Base-by-base conservation (phyloP, 768 basidiomycete genomes). In the Clitopilus passeckerianus region DNA sequence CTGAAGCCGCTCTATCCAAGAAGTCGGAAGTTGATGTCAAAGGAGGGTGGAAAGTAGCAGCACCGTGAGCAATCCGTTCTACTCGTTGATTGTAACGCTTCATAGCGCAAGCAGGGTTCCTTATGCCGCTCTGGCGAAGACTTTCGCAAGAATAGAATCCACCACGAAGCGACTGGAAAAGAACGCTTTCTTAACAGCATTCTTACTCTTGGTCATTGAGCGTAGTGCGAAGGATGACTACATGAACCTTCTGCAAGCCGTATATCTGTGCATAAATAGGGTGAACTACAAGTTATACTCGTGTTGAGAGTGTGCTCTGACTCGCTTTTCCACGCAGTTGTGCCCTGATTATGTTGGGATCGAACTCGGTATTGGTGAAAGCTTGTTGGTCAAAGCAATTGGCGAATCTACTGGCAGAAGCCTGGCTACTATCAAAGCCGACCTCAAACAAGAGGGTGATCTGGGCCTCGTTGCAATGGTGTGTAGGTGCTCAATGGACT, bases 141-240 rank as follows among this genome's bases (percentile, higher is more conserved):
- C 90, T 0, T 98, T 98, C 70, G 81, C 86, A 16, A 74, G 90
- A 30, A 98, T 99, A 61, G 95, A 97, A 71, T 85, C 86, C 5
- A 99, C 97, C 8, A 98, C 95, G 1, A 98, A 98, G 68, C 90
- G 97, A 18, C 74, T 97, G 52, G 95, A 97, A 71, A 99, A 98
- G 72, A 91, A 85, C 2, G 83, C 92, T 0, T 78, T 94, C 61
- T 82, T 99, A 8, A 98, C 95, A 0, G 80, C 89, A 0, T 95
- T 98, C 71, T 77, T 99, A 44, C 74, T 95, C 5, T 86, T 96
- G 10, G 93, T 98, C 30, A 95, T 98, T 57, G 88, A 89, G 69
- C 79, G 93, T 53, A 91, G 94, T 61, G 87, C 86, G 15, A 79
- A 86, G 57, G 87, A 82, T 35, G 91, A 94, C 61, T 78, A 79